Base-by-base conservation (phyloP, 768 basidiomycete species). In the Boletus fagicola region DNA sequence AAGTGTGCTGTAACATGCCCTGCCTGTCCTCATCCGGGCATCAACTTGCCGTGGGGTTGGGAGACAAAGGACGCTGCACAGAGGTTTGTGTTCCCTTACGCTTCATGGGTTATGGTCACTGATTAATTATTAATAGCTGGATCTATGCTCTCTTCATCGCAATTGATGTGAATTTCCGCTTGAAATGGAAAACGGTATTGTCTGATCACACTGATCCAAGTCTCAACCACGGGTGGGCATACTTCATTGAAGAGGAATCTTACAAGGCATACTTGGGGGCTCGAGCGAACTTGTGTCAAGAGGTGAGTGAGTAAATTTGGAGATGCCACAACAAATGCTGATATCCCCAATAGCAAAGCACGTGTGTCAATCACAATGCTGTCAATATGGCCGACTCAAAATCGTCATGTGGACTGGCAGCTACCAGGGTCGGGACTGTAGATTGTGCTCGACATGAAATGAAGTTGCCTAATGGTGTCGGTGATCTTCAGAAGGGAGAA, bases 141-240 rank as follows among this genome's bases (percentile, higher is more conserved):
- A 15, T 56, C 0, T 72, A 69, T 45, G 54, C 57, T 0, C 24
- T 70, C 0, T 68, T 68, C 30, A 5, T 73, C 1, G 66, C 68
- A 1, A 61, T 68, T 1, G 68, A 74, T 50, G 68, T 69, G 0
- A 70, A 69, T 51, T 74, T 75, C 39, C 59, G 62, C 4, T 44
- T 72, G 31, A 71, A 72, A 45, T 50, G 43, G 3, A 60, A 58
- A 39, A 36, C 22, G 3, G 61, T 65, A 0, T 66, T 49, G 0
- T 64, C 40, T 2, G 58, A 63, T 13, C 8, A 1, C 0, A 12
- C 33, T 0, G 70, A 73, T 48, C 65, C 70, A 0, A 59, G 62
- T 15, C 63, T 73, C 8, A 62, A 60, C 4, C 10, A 47, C 0
- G 68, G 71, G 2, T 63, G 48, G 56, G 58, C 56, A 4, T 72